These are phyloP conservation scores for Gossypium turneri DNA, from an alignment of 345 rosid species.

Conservation along the genomic window DNA sequence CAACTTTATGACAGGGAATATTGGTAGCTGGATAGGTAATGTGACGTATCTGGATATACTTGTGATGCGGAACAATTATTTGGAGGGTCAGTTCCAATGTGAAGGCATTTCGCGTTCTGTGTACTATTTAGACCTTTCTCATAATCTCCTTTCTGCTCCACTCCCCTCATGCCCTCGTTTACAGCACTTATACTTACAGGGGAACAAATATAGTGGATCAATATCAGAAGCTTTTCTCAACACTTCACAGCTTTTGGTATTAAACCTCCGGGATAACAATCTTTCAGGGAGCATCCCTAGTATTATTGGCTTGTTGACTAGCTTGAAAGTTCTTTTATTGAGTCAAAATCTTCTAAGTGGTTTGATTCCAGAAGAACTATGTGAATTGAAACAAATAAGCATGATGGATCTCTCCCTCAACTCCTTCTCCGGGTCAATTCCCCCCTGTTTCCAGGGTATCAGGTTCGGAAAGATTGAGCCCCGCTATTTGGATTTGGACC, in stretches of 20 bases:
- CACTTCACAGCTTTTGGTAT: neutral
- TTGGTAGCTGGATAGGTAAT: slow-evolving; percentile 19
- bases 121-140: slow-evolving; percentile 7
- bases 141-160: neutral
- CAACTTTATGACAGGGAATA: neutral
- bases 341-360: neutral
- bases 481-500: neutral
- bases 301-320: neutral
- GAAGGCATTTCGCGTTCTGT: neutral
- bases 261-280: neutral
- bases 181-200: neutral
- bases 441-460: neutral
- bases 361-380: slow-evolving; percentile 6
- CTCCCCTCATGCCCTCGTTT: neutral
- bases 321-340: neutral
- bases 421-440: neutral
- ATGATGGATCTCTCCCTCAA: slow-evolving; percentile 21
- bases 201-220: neutral
- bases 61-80: neutral
- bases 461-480: neutral
- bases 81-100: slow-evolving; percentile 11
- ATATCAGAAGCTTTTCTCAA: neutral
- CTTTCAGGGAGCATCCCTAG: neutral
- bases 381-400: neutral
- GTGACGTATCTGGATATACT: neutral